Base-by-base conservation (phyloP, 2,329 filamentous ascomycete species). In the Teratosphaeria pseudoeucalypti region DNA sequence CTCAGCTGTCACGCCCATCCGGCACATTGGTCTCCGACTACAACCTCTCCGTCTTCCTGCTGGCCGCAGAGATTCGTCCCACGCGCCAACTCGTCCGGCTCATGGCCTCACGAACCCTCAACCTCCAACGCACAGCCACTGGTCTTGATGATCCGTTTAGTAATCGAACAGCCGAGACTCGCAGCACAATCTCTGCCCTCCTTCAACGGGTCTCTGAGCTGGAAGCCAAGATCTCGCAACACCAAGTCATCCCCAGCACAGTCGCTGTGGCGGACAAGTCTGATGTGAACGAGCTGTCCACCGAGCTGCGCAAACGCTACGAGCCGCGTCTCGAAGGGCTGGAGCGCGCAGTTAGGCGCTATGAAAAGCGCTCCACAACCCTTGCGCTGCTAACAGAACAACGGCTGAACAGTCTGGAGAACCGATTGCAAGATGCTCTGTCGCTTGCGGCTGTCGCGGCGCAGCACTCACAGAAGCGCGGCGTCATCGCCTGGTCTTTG, bases 1-100 rank as follows among this genome's bases (percentile, higher is more conserved):
- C 81, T 9, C 90, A 92, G 67, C 82, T 97, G 19, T 92, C 88
- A 27, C 82, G 89, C 1, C 89, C 89, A 0, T 91, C 90, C 0
- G 91, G 95, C 71, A 89, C 89, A 1, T 78, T 97, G 11, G 87
- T 97, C 6, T 95, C 90, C 4, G 89, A 96, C 73, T 95, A 92
- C 75, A 96, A 96, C 72, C 79, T 97, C 58, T 91, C 87, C 12
- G 89, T 97, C 57, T 97, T 96, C 73, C 78, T 96, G 2, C 81
- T 96, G 19, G 89, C 88, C 0, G 89, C 92, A 3, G 92, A 97
- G 74, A 78, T 96, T 32, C 86, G 89, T 2, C 92, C 92, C 0
- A 77, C 91, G 55, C 84, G 89, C 1, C 92, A 96, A 70, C 76
- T 95, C 29, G 83, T 96, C 62, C 89, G 86, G 70, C 82, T 96